Base-by-base conservation (phyloP, 2,329 filamentous ascomycete species). In the Pseudogymnoascus sp. region DNA sequence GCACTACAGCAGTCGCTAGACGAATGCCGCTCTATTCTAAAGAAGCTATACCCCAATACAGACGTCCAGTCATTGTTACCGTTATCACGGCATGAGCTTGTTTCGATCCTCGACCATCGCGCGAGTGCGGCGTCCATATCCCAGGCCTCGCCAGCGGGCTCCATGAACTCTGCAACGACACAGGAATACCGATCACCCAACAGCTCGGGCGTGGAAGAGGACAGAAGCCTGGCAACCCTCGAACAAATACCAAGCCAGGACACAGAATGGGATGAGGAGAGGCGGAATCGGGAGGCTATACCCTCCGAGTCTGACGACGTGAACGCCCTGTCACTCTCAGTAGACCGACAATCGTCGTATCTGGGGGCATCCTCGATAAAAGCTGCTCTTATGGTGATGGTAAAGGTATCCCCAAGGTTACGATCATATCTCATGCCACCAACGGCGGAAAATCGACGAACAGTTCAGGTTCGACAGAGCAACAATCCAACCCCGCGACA, bases 291-390 rank as follows among this genome's bases (percentile, higher is more conserved):
- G 62, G 83, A 86, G 64, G 77, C 82, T 4, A 80, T 87, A 62
- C 83, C 83, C n/a, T 80, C 78, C 6, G 83, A 90, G 69, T 86
- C 87, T 0, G 88, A 90, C 73, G 87, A 89, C 71, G 85, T 90
- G 48, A 89, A 90, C 72, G 87, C 86, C 0, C 77, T 90, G 1
- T 90, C 87, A 71, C 82, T 74, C 8, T 73, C 72, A n/a, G 70
- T 74, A 5, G 83, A 89, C 64, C 83, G 86, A 48, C 83, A 85
- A 31, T 79, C 83, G 2, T 86, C 88, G 2, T 91, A 91, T 70
- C 78, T 91, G 3, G 88, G 88, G 1, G 86, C 89, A 14, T 91
- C 89, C 0, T 91, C 88, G 5, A 88, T 91, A 71, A 89, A 89
- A 71, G 88, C 88, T 1, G 88, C 88, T 1, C 79, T 91, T 37